A percentile compares a stretch with the other conserved stretches of the same genome.
These are phyloP conservation scores for Gaultheria prostrata DNA, from an alignment of 148 eudicot species.

Conservation along the genomic window DNA sequence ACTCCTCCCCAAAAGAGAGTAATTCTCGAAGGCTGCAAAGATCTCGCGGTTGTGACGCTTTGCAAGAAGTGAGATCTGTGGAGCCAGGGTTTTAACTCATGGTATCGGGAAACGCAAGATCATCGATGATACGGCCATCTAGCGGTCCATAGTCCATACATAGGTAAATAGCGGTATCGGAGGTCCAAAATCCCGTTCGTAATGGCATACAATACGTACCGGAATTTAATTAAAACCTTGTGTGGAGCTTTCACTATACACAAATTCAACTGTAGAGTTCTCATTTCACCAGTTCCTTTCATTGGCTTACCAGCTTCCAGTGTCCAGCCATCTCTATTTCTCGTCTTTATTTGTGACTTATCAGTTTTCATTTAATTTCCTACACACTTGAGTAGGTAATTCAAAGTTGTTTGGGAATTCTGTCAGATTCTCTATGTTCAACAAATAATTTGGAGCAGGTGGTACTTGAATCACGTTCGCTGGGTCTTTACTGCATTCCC, in stretches of 20 bases:
- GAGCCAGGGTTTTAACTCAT: too few species aligned
- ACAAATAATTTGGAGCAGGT: not conserved
- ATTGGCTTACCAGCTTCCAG: not conserved
- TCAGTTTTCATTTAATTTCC: not conserved
- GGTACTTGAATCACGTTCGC: not conserved
- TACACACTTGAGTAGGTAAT: not conserved
- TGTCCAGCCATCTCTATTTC: not conserved
- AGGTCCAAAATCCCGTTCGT: too few species aligned
- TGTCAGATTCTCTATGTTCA: not conserved
- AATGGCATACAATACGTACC: too few species aligned
- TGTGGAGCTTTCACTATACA: not conserved
- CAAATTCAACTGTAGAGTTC: not conserved
- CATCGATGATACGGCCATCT: too few species aligned
- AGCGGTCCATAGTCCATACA: too few species aligned
- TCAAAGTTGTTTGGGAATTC: not conserved
- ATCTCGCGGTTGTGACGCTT: not conserved
- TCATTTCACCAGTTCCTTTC: not conserved
- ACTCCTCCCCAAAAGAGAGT: not conserved
- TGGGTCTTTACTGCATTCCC: not conserved
- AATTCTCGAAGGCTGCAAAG: not conserved
- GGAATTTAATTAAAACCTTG: too few species aligned
- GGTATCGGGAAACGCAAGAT: too few species aligned
- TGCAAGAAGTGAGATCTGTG: not conserved
- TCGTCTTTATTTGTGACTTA: not conserved
- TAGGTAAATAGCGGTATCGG: too few species aligned